Base-by-base conservation (phyloP, 2,329 filamentous ascomycete species). In the Colletotrichum salicis region DNA sequence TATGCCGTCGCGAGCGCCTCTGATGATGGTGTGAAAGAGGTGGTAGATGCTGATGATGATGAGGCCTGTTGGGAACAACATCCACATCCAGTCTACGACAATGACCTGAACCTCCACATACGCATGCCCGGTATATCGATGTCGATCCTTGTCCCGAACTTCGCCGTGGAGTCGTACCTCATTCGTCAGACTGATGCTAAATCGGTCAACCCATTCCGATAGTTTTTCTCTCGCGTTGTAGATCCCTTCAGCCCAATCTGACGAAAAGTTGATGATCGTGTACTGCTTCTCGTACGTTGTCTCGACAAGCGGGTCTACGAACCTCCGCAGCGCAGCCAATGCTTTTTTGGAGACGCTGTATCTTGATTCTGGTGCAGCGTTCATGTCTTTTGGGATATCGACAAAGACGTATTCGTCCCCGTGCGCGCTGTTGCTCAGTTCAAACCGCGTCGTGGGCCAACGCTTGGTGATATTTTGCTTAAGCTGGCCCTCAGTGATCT, bases 191-290 rank as follows among this genome's bases (percentile, higher is more conserved):
- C 79, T 82, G 27, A 75, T 74, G 13, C 80, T 75, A 41, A 83
- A 75, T n/a, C 75, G 76, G 5, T 70, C 41, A 61, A 83, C 80
- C 81, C 80, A 83, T 12, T 67, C 62, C 6, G 75, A 57, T 22
- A 82, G 75, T 60, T 80, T 76, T 11, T 74, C 58, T 13, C 78
- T 76, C 5, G 80, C 78, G 59, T 79, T 79, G 70, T 79, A 81
- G 73, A 83, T 79, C 5, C 80, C 81, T 65, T 82, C 78, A 60
- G 78, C 74, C 81, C 80, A 82, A 70, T 83, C 82, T 2, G 80
- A 82, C 8, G 81, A 80, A 67, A 82, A 82, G 59, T 77, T 76
- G 51, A 80, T 65, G 1, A 71, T 70, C 19, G 75, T 77, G 12
- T 75, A 75, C 15, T 76, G 73, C n/a, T 75, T 76, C 41, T 78